Base-by-base conservation (phyloP, 2,329 filamentous ascomycete species). In the Magnaporthales sp. region DNA sequence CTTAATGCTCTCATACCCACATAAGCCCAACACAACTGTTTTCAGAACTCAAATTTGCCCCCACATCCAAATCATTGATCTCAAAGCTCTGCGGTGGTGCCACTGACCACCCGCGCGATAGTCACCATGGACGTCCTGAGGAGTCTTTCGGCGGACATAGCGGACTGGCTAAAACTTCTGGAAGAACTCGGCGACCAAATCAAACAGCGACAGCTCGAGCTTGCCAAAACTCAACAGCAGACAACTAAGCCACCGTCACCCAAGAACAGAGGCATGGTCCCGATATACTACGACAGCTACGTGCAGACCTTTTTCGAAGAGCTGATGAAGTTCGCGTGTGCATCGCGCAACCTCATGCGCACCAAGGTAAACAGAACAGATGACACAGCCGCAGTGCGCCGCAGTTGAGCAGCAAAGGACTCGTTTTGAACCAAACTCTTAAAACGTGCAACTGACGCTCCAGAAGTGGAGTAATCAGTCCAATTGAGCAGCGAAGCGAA, bases 201-300 rank as follows among this genome's bases (percentile, higher is more conserved):
- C 67, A 82, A 86, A 68, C 79, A 83, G 72, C 85, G 87, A 67
- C 87, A 89, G 77, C 76, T 79, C 64, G 85, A 89, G 72, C 79
- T 89, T 66, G 86, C 86, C 46, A 68, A 75, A 31, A 72, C 74
- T 2, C 69, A 69, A 27, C 3, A 61, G 11, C 15, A 61, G 26
- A 38, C 32, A 13, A 38, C 32, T 38, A 38, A 38, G 63, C 11
- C 31, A 1, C 29, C 24, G 11, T 64, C 63, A 2, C n/a, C 30
- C 3, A 54, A 32, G 22, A 64, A 46, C 63, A 64, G 90, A 70
- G 89, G 84, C 67, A 91, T 92, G 83, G 89, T 94, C 63, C 89
- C 95, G 56, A 91, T 97, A 22, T 93, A 92, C 77, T 97, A 97
- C 75, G 93, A 97, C 74, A 91, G 90, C 71, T 89, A 92, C 69